Evolutionary conservation across 805 yeast species (phyloP).

Genomic region (Komagataella ulmi): DNA sequence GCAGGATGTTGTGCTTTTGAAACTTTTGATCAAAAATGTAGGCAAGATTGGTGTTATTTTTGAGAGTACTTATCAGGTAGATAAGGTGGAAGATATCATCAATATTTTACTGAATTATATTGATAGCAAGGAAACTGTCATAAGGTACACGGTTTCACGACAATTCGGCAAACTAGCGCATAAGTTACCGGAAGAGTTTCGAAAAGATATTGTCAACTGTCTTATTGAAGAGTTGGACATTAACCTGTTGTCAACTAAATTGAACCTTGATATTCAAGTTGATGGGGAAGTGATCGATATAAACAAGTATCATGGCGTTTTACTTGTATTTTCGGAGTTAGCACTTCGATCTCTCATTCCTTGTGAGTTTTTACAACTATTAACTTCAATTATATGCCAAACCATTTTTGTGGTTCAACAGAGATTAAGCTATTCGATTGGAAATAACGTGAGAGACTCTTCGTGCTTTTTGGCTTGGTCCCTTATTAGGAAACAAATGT

Average conservation of each 20-base stretch:
- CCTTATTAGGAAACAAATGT: constrained; percentile 27
- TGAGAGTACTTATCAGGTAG: constrained; percentile 16
- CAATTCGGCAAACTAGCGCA: constrained; percentile 37
- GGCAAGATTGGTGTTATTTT: constrained; percentile 24
- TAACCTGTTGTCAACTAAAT: not conserved
- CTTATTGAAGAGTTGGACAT: constrained; percentile 20
- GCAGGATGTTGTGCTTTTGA: not conserved
- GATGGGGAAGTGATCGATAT: constrained; percentile 21
- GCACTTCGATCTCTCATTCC: constrained; percentile 11
- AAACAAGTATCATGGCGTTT: constrained; percentile 39
- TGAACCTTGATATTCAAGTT: constrained; percentile 5
- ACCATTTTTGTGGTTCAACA: constrained; percentile 48
- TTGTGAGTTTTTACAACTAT: constrained; percentile 8
- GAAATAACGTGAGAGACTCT: constrained; percentile 69
- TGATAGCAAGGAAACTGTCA: constrained; percentile 34
- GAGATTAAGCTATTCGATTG: constrained; percentile 35
- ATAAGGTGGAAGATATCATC: constrained; percentile 32
- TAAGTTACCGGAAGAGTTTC: constrained; percentile 18
- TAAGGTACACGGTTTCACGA: constrained; percentile 57
- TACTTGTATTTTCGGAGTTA: constrained; percentile 44
- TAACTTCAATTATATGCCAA: constrained; percentile 25
- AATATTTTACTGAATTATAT: constrained; percentile 30
- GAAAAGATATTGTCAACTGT: constrained; percentile 25
- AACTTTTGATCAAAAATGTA: constrained; percentile 15
- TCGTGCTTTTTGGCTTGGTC: constrained; percentile 85